These are phyloP conservation scores for Solanum pimpinellifolium DNA, from an alignment of 257 asterid species.

Conservation along the genomic window DNA sequence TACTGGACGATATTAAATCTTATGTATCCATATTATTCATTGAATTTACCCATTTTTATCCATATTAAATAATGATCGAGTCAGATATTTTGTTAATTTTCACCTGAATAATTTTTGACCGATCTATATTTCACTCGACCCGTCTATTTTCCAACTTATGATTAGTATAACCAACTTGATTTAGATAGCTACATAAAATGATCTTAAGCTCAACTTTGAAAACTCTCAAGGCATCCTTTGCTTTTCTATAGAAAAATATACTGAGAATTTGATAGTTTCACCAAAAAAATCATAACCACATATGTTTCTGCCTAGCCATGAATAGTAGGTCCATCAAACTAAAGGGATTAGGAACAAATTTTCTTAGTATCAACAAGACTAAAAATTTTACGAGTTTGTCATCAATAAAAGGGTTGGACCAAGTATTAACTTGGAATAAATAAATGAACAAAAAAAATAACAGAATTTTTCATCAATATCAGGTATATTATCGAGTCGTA, in stretches of 20 bases:
- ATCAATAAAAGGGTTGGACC: no score
- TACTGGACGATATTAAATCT: no score
- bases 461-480: no score
- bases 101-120: no score
- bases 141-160: neutral
- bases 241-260: no score
- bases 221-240: neutral
- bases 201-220: neutral
- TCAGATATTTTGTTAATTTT: no score
- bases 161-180: neutral
- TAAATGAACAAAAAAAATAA: no score
- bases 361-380: neutral
- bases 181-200: neutral
- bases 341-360: neutral
- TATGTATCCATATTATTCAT: neutral
- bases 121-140: neutral
- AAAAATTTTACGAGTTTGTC: no score
- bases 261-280: neutral
- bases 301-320: neutral
- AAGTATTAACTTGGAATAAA: no score
- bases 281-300: neutral
- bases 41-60: neutral
- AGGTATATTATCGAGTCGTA: no score
- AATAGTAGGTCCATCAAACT: neutral
- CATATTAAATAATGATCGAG: neutral